Conservation (phyloP, 2,329 filamentous ascomycete species). For the Daldinia sp. region DNA sequence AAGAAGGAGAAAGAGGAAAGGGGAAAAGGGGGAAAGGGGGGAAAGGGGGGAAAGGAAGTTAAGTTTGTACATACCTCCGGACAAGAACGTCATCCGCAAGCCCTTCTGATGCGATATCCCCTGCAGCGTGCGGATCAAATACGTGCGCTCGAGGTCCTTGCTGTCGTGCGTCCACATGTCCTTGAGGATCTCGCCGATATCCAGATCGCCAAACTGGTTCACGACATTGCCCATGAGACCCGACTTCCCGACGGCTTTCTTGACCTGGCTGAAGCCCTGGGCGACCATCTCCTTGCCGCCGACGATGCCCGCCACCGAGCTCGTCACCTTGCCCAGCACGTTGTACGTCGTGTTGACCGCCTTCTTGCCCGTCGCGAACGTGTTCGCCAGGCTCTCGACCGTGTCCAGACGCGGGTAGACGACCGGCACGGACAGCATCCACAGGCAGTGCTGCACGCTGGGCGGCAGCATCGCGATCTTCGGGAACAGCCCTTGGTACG, state of each 20-base stretch:
- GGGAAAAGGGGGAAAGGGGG: background rate
- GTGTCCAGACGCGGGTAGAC: slow-evolving; percentile 92
- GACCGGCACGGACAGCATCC: slow-evolving; percentile 93
- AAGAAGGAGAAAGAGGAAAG: too few relatives aligned
- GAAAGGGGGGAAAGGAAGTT: background rate
- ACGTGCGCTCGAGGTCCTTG: slow-evolving; percentile 96
- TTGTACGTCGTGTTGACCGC: slow-evolving; percentile 97
- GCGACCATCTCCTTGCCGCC: slow-evolving; percentile 94
- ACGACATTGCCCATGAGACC: slow-evolving; percentile 96
- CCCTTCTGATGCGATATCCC: slow-evolving; percentile 96
- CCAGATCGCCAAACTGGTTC: slow-evolving; percentile 96
- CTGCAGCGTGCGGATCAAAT: slow-evolving; percentile 94
- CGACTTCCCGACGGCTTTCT: slow-evolving; percentile 95
- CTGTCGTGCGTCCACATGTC: slow-evolving; percentile 99
- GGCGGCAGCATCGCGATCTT: slow-evolving; percentile 92
- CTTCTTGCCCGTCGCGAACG: slow-evolving; percentile 94
- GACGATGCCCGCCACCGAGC: slow-evolving; percentile 93
- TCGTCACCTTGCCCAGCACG: slow-evolving; percentile 92
- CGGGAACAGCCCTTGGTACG: slow-evolving; percentile 96
- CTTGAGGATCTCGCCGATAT: slow-evolving; percentile 91
- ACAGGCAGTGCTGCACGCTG: slow-evolving; percentile 95
- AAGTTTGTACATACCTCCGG: slow-evolving; percentile 71
- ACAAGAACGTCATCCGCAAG: slow-evolving; percentile 96
- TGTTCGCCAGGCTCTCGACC: slow-evolving; percentile 90
- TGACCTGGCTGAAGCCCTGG: slow-evolving; percentile 92